Conservation (phyloP, 1,284 basidiomycete species). For the Apiotrichum mycotoxinovorans region DNA sequence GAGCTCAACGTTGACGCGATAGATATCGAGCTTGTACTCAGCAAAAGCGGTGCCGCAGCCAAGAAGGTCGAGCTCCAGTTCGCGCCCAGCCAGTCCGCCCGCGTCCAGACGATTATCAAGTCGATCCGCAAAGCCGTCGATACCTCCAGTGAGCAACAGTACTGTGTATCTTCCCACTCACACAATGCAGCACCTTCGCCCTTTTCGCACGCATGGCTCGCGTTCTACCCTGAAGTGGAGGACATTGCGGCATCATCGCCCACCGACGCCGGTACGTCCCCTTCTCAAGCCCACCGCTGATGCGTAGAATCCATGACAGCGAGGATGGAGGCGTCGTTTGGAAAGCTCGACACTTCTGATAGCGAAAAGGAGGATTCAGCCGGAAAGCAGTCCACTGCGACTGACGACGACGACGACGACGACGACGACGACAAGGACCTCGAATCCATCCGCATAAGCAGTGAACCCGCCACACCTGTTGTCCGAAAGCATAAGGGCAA, state of each 20-base stretch:
- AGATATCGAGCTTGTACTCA: conserved; percentile 18
- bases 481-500: neutral
- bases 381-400: neutral
- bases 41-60: conserved; percentile 56
- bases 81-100: conserved; percentile 50
- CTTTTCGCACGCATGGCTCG: conserved; percentile 29
- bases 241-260: neutral
- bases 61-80: conserved; percentile 72
- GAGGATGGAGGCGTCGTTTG: conserved; percentile 5
- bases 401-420: neutral
- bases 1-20: neutral
- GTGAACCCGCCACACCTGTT: too few relatives aligned
- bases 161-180: too few relatives aligned
- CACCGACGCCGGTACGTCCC: neutral
- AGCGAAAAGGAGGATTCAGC: neutral
- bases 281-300: neutral
- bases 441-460: neutral
- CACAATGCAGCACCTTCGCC: conserved; percentile 5
- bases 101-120: conserved; percentile 31
- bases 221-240: conserved; percentile 28
- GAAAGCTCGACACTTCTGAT: neutral
- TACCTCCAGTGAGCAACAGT: conserved; percentile 6
- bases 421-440: neutral
- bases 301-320: neutral
- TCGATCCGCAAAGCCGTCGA: conserved; percentile 23